These are phyloP conservation scores for Xylaria sp. DNA, from an alignment of 2,329 filamentous ascomycete species.

Conservation along the genomic window DNA sequence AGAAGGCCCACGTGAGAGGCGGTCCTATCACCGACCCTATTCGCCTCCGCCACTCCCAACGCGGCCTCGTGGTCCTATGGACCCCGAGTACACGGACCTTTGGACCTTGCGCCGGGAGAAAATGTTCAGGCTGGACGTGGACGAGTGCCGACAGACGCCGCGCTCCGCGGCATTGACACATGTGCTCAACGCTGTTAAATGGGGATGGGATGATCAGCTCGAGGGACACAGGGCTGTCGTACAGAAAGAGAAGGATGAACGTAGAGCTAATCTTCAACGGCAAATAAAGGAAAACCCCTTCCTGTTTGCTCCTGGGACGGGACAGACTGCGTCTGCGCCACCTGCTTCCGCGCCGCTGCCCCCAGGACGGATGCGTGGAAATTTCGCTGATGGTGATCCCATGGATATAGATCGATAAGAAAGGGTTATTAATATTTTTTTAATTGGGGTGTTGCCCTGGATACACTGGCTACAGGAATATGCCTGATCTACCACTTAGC, in stretches of 20 bases:
- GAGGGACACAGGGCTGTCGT: slow-evolving; percentile 41
- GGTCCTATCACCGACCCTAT: not conserved
- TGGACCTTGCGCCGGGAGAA: slow-evolving; percentile 30
- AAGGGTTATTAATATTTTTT: not conserved
- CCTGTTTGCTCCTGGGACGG: slow-evolving; percentile 11
- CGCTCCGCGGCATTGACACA: slow-evolving; percentile 40
- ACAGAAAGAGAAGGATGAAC: slow-evolving; percentile 39
- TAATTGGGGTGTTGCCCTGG: not conserved
- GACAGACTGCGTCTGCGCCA: not conserved
- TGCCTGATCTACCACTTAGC: not conserved
- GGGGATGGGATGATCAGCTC: slow-evolving; percentile 38
- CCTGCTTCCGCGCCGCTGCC: not conserved
- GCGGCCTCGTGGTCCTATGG: slow-evolving; percentile 30
- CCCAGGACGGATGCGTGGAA: not conserved
- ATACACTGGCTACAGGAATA: not conserved
- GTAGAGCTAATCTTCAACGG: slow-evolving; percentile 32
- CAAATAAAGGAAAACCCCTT: slow-evolving; percentile 23
- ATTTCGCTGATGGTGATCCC: slow-evolving; percentile 11
- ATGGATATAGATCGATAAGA: slow-evolving; percentile 36
- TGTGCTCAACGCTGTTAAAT: slow-evolving; percentile 39
- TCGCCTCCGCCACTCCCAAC: slow-evolving; percentile 5
- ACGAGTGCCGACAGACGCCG: slow-evolving; percentile 36
- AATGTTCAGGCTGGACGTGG: slow-evolving; percentile 29
- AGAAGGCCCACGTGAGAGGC: slow-evolving; percentile 14
- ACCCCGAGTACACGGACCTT: slow-evolving; percentile 34